A percentile compares a stretch with the other conserved stretches of the same genome.
Evolutionary conservation across 2,329 filamentous ascomycete species (phyloP).

Genomic region (Exophiala oligosperma): DNA sequence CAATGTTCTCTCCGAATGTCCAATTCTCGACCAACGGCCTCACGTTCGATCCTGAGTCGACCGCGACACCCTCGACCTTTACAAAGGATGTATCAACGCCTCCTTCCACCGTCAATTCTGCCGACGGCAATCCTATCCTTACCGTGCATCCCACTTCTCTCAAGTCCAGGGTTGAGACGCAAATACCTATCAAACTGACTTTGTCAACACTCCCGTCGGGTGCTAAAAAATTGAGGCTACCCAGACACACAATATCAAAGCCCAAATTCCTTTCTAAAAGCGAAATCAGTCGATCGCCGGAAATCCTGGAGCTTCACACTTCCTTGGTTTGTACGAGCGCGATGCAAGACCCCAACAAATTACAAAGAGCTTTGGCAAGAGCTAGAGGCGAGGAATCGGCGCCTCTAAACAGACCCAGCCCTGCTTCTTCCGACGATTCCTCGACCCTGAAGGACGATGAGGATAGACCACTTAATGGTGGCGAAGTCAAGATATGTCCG

Average conservation of each 20-base stretch:
- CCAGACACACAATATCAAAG: constrained; percentile 89
- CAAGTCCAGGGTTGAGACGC: constrained; percentile 94
- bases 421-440: constrained; percentile 40
- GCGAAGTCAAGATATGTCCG: constrained; percentile 86
- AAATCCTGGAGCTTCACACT: constrained; percentile 76
- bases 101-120: constrained; percentile 29
- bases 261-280: constrained; percentile 84
- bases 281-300: constrained; percentile 62
- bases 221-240: constrained; percentile 79
- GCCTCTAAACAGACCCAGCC: constrained; percentile 43
- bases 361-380: constrained; percentile 65
- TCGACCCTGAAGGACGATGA: constrained; percentile 60
- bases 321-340: constrained; percentile 90
- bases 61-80: constrained; percentile 29
- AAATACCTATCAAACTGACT: constrained; percentile 84
- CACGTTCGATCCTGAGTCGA: constrained; percentile 47
- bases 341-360: constrained; percentile 71
- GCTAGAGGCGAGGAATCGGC: constrained; percentile 46
- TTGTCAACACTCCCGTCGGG: constrained; percentile 73
- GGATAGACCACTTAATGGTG: constrained; percentile 78
- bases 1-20: constrained; percentile 39
- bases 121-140: constrained; percentile 42
- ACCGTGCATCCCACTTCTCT: constrained; percentile 66
- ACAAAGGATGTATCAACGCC: constrained; percentile 30
- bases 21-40: constrained; percentile 38